Base-by-base conservation (phyloP, 148 eudicot species). In the Persicaria maculosa region DNA sequence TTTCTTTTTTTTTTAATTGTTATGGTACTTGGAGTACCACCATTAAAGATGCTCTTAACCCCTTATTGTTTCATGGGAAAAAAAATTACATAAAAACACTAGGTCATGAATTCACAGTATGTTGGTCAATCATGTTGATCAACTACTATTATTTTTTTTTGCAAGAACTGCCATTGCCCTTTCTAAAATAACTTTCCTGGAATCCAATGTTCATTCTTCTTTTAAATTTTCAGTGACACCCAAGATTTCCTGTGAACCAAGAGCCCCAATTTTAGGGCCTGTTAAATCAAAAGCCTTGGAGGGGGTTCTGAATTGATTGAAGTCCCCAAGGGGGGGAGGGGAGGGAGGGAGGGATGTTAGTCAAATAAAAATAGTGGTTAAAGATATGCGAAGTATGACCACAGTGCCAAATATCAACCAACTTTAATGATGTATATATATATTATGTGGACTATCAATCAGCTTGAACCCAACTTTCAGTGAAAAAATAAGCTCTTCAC, bases 371-470 rank as follows among this genome's bases (percentile, higher is more conserved):
- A 50, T 50, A 50, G 48, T 46, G 48, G 16, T 50, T 50, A 11
- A 50, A 50, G 54, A 50, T 50, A 50, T 31, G 54, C 54, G 5
- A 14, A 10, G 5, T 14, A 4, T 5, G 15, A 50, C 15, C 16
- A 2, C 53, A 12, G 15, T 11, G 54, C n/a, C 54, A 12, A 50
- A 50, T 11, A 12, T 12, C 11, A 16, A 50, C 54, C 54, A 50
- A 50, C 14, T 50, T 50, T 11, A 50, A 12, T 50, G 54, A 50
- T 4, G 11, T 50, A 50, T 50, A 12, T 11, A 50, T 11, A 14
- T 16, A 2, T 50, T 50, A 2, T 16, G 50, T 43, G 40, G 50
- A 77, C 47, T 81, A 76, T 78, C 86, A 78, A 64, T 65, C 71
- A 71, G 47, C 71, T 46, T 12, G 40, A 72, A 72, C 45, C 68